Evolutionary conservation across 148 eudicot species (phyloP), one percentile per base, ranked within the genome.

Genomic region (Amaranthus palmeri): DNA sequence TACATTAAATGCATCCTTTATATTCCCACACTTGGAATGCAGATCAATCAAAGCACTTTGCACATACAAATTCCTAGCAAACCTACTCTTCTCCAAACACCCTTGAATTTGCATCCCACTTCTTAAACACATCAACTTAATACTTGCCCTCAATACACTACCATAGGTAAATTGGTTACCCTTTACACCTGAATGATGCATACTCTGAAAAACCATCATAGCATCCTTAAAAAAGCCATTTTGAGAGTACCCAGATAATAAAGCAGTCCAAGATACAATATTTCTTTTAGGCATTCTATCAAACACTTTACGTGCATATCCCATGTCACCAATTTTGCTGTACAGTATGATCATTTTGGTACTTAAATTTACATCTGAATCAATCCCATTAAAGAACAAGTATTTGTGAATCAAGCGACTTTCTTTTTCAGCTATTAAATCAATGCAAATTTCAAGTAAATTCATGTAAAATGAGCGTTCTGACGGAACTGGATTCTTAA

Each of bases 221-320:
- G 85, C 83, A 52, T 83, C 68, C 46, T 55, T 61, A 68, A 66
- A 80, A 12, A 65, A 55, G 15, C 74, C 78, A 61, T 83, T 80
- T 48, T 76, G 78, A 49, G 76, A 70, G 60, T 79, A 77, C 76
- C 85, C 83, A 58, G 81, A 83, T 70, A 83, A 52, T 74, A 80
- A 74, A 74, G 81, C 71, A 67, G 85, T 83, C 85, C 85, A 83
- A 57, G 83, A 76, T 17, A 83, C 85, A 61, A 80, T 70, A 68
- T 74, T 74, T 74, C 83, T 72, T 67, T 77, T 59, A 76, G 79
- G 73, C 83, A 83, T 83, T 67, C 9, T 57, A 61, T 83, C 85
- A 25, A 83, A 80, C 83, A 83, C 80, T 43, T 83, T 70, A 10
- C 75, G 81, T 43, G 83, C 85, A 71, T 60, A 7, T 7, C 50